phyloP scores from a whole-genome alignment of 495 filamentous ascomycete species.

The Podospora appendiculata region DNA sequence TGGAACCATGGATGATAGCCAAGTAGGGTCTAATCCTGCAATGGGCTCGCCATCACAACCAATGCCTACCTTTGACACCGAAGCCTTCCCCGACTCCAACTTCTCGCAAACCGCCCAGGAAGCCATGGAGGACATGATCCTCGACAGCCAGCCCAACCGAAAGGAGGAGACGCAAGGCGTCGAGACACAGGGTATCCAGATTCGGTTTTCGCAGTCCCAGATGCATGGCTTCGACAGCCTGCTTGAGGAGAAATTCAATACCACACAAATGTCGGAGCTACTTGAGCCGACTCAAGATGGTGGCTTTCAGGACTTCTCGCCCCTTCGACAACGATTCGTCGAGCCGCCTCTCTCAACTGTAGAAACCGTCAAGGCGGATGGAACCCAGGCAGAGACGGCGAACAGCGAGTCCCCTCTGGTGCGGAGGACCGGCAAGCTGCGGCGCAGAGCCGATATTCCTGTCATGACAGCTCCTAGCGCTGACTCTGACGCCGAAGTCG shows the following conservation, averaged over 20 bases:
- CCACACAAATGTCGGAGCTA: conserved; percentile 51
- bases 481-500: conserved; percentile 50
- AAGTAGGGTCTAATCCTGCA: conserved; percentile 20
- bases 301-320: conserved; percentile 56
- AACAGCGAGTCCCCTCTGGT: conserved; percentile 53
- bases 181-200: conserved; percentile 39
- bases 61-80: conserved; percentile 24
- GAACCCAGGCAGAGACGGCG: conserved; percentile 19
- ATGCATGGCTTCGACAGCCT: conserved; percentile 44
- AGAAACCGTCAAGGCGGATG: conserved; percentile 56
- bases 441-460: conserved; percentile 32
- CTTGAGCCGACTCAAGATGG: conserved; percentile 82
- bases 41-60: conserved; percentile 27
- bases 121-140: conserved; percentile 49
- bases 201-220: conserved; percentile 49
- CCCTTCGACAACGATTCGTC: conserved; percentile 53
- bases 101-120: conserved; percentile 42
- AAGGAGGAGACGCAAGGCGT: conserved; percentile 26
- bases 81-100: conserved; percentile 38
- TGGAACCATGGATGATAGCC: conserved; percentile 75
- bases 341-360: conserved; percentile 59
- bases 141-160: conserved; percentile 50
- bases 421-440: conserved; percentile 51
- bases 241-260: conserved; percentile 25
- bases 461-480: conserved; percentile 24